A percentile compares a stretch with the other conserved stretches of the same genome.
Conservation (phyloP, 352 stramenopile species). For the Phytophthora hybrid region DNA sequence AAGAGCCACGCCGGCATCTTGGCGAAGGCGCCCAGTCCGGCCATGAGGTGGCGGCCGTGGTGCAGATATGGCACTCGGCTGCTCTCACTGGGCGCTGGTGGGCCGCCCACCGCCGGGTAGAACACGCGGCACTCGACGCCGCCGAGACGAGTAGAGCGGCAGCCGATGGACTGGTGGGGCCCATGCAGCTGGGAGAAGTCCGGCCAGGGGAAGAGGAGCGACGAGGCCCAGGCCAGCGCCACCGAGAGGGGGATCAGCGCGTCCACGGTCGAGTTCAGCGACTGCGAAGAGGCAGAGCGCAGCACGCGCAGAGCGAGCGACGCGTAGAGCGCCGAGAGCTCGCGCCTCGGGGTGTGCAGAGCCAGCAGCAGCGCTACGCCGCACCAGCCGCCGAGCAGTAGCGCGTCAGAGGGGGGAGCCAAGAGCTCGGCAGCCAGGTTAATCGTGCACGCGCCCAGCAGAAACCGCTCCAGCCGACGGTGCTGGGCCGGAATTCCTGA, state of each 20-base stretch:
- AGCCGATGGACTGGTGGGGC: conserved; percentile 56
- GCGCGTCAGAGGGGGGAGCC: not conserved
- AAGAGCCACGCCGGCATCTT: conserved; percentile 65
- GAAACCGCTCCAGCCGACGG: conserved; percentile 8
- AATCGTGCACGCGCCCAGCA: conserved; percentile 20
- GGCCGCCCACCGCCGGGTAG: conserved; percentile 50
- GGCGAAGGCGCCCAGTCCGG: conserved; percentile 58
- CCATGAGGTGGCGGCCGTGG: conserved; percentile 62
- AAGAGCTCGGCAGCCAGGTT: conserved; percentile 16
- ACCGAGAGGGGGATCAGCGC: conserved; percentile 16
- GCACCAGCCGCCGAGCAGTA: conserved; percentile 9
- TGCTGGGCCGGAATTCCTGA: too few species aligned
- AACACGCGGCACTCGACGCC: conserved; percentile 74
- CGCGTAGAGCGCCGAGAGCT: conserved; percentile 46
- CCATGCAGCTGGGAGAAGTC: conserved; percentile 55
- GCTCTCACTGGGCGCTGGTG: not conserved
- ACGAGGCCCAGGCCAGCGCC: conserved; percentile 35
- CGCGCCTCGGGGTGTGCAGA: conserved; percentile 41
- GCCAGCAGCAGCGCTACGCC: conserved; percentile 32
- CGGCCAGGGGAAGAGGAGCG: conserved; percentile 63
- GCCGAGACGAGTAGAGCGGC: conserved; percentile 43
- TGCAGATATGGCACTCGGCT: conserved; percentile 44
- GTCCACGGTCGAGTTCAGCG: not conserved
- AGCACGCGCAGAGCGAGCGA: conserved; percentile 14
- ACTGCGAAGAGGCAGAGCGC: not conserved